A percentile compares a stretch with the other conserved stretches of the same genome.
These are phyloP conservation scores for Solanum pimpinellifolium DNA, from an alignment of 257 asterid species.

Conservation along the genomic window DNA sequence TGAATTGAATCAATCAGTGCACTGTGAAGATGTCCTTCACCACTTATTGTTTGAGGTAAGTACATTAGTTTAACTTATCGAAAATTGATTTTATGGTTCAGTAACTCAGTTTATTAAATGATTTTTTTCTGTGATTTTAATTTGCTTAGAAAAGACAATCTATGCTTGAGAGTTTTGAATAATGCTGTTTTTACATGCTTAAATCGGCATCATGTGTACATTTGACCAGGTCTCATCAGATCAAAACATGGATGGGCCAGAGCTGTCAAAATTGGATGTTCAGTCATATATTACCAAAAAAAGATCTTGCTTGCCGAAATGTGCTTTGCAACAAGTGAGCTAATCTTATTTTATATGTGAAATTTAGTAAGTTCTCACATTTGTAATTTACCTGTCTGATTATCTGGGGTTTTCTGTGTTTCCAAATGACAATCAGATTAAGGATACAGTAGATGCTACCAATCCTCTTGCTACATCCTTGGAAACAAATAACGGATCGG, in stretches of 20 bases:
- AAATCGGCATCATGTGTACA: neutral
- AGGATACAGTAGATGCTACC: constrained; percentile 35
- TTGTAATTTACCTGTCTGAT: neutral
- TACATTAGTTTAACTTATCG: neutral
- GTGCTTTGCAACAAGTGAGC: constrained; percentile 35
- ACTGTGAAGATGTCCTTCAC: constrained; percentile 33
- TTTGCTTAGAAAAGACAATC: neutral
- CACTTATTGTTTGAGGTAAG: constrained; percentile 28
- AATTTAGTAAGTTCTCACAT: neutral
- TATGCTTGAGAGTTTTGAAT: neutral
- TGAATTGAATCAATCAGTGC: constrained; percentile 24
- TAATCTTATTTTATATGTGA: neutral
- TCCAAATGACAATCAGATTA: constrained; percentile 27
- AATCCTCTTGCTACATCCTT: constrained; percentile 35
- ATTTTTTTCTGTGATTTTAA: neutral
- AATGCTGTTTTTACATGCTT: constrained; percentile 3
- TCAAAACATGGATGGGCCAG: constrained; percentile 18
- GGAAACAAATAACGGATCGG: constrained; percentile 39
- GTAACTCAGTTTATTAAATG: neutral
- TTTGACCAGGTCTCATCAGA: constrained; percentile 21
- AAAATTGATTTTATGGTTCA: neutral
- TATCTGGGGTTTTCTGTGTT: constrained; percentile 1
- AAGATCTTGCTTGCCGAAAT: constrained; percentile 23
- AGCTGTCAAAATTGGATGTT: constrained; percentile 42
- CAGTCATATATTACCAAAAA: constrained; percentile 33